Evolutionary conservation across 345 rosid species (phyloP), one percentile per base, ranked within the genome.

Genomic region (Adansonia digitata): DNA sequence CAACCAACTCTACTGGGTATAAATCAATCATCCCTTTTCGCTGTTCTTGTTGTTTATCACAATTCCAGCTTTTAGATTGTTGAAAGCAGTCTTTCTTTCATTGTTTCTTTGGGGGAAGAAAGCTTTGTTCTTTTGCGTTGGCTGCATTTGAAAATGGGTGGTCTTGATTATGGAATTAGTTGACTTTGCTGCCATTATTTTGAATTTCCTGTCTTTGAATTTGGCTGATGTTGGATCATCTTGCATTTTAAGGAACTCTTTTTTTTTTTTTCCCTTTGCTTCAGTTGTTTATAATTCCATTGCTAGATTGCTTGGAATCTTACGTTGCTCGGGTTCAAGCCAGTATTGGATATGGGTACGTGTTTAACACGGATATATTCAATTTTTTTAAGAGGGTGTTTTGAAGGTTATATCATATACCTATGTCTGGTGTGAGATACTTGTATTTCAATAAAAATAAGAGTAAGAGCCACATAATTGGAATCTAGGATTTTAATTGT

Each of bases 1-100:
- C 86, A 15, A 74, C 84, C 45, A 74, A 84, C 64, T 82, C 84
- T 9, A 57, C 76, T 66, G 93, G 90, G 96, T 91, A 85, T 3
- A 48, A 53, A 56, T 5, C 39, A 7, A 31, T 42, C 70, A 18
- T n/a, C 74, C 73, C 43, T 77, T 81, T 68, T 65, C n/a, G 8
- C 62, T 31, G 1, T 66, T 31, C 67, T 76, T 40, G 55, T 40
- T 53, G 27, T 20, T 20, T 17, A 22, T 11, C 59, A 12, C 15
- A 26, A 53, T 12, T 79, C 77, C 37, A 29, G 62, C 51, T 66
- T 31, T 18, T 31, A 37, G 7, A 24, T 4, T 49, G 48, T 79
- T 52, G 2, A n/a, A 74, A 45, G n/a, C n/a, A n/a, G 26, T 22
- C 12, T 8, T 37, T 55, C 63, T 24, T 72, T 42, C n/a, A 7